Evolutionary conservation across 495 filamentous ascomycete genomes (phyloP).

Genomic region (Xylaria curta): DNA sequence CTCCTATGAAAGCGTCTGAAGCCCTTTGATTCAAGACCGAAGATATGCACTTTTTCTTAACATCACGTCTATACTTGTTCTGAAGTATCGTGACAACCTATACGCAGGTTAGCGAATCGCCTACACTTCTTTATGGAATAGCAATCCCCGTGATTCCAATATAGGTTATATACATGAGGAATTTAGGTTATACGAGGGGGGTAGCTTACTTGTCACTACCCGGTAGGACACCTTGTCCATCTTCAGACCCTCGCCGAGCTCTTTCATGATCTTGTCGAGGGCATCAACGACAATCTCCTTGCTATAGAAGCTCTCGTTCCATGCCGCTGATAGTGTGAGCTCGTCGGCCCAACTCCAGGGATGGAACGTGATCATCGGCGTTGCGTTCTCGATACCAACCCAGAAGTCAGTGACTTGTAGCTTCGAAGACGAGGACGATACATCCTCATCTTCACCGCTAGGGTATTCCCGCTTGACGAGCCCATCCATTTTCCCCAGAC

Average conservation of each 20-base stretch:
- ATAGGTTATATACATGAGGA: background rate
- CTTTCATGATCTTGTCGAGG: conserved; percentile 24
- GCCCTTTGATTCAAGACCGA: background rate
- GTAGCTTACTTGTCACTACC: conserved; percentile 4
- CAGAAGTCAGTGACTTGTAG: conserved; percentile 36
- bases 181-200: background rate
- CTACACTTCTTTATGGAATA: background rate
- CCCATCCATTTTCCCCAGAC: conserved; percentile 34
- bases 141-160: too few species aligned
- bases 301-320: conserved; percentile 41
- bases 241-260: conserved; percentile 23
- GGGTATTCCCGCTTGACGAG: conserved; percentile 25
- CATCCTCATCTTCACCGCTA: background rate
- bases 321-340: conserved; percentile 30
- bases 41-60: background rate
- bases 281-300: conserved; percentile 29
- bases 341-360: conserved; percentile 34
- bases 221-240: conserved; percentile 2
- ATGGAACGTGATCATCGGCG: conserved; percentile 29
- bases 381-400: conserved; percentile 35
- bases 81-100: conserved; percentile 3
- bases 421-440: background rate
- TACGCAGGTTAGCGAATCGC: background rate
- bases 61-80: background rate
- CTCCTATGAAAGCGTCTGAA: background rate